Base-by-base conservation (phyloP, 345 rosid genomes). In the Trapa bicornis region DNA sequence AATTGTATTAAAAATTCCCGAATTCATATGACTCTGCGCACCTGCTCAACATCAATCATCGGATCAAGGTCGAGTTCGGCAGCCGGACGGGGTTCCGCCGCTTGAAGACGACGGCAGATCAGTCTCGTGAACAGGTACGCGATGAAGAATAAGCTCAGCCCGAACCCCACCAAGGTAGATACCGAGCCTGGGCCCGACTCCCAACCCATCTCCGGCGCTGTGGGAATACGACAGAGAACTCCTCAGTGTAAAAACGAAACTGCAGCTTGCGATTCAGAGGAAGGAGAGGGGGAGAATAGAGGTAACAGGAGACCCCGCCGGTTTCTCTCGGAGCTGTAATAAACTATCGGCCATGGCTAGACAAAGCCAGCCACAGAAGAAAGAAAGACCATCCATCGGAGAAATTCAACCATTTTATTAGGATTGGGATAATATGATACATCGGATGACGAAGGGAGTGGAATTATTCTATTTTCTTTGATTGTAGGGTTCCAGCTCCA, bases 161-260 rank as follows among this genome's bases (percentile, higher is more conserved):
- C 89, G 74, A 88, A 88, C 54, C 86, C 95, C 61, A 88, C 82
- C 5, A 82, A 47, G 2, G 86, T 82, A 16, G 95, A 81, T 17
- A 84, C 76, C 79, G 79, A 71, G 76, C 80, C 76, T 78, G 79
- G 69, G 76, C 80, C 86, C 84, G 79, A 74, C 14, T 74, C 77
- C 14, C 85, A 69, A 71, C 73, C 85, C 52, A 82, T 63, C 86
- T 82, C 82, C 72, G 36, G 16, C 10, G 1, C 61, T 33, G 36
- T 3, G 4, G 17, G 60, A 47, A 47, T 47, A 22, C 29, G 16
- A 47, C 53, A 15, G 53, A 47, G 16, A 12, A 15, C 53, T 47
- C 16, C 53, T 11, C 53, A 11, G 1, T 1, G 53, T 11, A 17
- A 11, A 15, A 12, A 22, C 29, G 17, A 47, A 15, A 47, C 14